phyloP scores from a whole-genome alignment of 2,329 filamentous ascomycete species.

The Beauveria australis region DNA sequence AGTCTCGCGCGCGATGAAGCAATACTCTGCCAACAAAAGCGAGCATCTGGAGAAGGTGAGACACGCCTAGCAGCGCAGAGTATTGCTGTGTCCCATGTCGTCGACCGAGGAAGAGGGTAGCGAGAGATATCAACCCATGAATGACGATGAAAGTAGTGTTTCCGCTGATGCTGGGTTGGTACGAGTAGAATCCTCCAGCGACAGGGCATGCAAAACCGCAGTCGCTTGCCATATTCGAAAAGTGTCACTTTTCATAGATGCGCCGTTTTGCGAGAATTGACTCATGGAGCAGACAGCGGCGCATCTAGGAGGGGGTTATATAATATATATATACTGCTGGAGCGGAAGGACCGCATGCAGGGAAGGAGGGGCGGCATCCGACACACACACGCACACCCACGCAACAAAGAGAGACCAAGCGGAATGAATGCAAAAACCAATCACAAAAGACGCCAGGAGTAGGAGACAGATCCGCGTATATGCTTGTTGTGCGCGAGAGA shows the following conservation, averaged over 20 bases:
- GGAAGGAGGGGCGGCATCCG: not conserved
- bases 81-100: constrained; percentile 19
- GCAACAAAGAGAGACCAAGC: not conserved
- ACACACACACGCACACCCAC: not conserved
- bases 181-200: constrained; percentile 28
- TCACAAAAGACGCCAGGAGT: not conserved
- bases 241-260: not conserved
- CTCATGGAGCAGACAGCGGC: not conserved
- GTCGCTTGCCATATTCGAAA: constrained; percentile 24
- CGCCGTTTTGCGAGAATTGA: not conserved
- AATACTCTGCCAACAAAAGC: constrained; percentile 24
- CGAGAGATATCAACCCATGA: constrained; percentile 32
- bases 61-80: not conserved
- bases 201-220: constrained; percentile 30
- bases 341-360: not conserved
- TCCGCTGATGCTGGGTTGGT: constrained; percentile 28
- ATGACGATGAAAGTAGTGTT: constrained; percentile 32
- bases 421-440: not conserved
- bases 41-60: constrained; percentile 20
- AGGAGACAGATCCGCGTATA: not conserved
- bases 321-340: not conserved
- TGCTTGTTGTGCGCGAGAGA: not conserved
- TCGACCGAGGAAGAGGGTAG: constrained; percentile 29
- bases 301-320: not conserved
- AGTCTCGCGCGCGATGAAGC: not conserved